phyloP scores from a whole-genome alignment of 345 rosid species.

The Brassica nigra region DNA sequence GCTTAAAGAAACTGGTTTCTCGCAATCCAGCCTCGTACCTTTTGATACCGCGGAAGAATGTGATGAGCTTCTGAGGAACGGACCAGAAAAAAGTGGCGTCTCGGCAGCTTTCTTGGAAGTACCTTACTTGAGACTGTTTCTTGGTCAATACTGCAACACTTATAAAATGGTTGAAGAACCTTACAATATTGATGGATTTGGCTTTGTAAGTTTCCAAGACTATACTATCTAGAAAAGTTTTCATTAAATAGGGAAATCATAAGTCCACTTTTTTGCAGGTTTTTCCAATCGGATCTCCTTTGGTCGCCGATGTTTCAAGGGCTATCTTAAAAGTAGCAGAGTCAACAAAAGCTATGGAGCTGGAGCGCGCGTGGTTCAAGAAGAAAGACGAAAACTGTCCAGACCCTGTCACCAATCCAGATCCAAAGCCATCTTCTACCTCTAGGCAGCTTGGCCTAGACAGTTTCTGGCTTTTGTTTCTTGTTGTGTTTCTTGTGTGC shows the following conservation, averaged over 20 bases:
- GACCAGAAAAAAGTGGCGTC: constrained; percentile 43
- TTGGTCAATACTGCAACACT: constrained; percentile 43
- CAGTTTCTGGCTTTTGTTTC: constrained; percentile 53
- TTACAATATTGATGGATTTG: constrained; percentile 43
- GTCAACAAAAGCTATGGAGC: constrained; percentile 34
- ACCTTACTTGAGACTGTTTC: constrained; percentile 44
- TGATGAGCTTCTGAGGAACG: constrained; percentile 38
- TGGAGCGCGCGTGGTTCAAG: constrained; percentile 38
- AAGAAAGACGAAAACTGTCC: constrained; percentile 29
- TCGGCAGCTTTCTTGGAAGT: constrained; percentile 48
- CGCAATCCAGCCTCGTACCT: constrained; percentile 8
- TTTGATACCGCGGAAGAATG: constrained; percentile 38
- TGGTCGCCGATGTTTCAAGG: constrained; percentile 50
- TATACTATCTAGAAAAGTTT: neutral
- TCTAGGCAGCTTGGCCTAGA: constrained; percentile 43
- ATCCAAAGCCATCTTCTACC: constrained; percentile 25
- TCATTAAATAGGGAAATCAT: neutral
- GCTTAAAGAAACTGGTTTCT: constrained; percentile 33
- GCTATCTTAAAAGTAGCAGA: constrained; percentile 47
- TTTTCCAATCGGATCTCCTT: constrained; percentile 52
- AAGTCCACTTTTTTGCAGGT: constrained; percentile 19
- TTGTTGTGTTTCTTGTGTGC: constrained; percentile 36
- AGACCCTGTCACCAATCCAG: constrained; percentile 26
- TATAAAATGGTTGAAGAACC: constrained; percentile 47
- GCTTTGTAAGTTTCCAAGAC: constrained; percentile 44